Percentiles rank a stretch among this genome's conserved stretches.
phyloP scores from a whole-genome alignment of 305 asterid species.

The Fraxinus sp. region DNA sequence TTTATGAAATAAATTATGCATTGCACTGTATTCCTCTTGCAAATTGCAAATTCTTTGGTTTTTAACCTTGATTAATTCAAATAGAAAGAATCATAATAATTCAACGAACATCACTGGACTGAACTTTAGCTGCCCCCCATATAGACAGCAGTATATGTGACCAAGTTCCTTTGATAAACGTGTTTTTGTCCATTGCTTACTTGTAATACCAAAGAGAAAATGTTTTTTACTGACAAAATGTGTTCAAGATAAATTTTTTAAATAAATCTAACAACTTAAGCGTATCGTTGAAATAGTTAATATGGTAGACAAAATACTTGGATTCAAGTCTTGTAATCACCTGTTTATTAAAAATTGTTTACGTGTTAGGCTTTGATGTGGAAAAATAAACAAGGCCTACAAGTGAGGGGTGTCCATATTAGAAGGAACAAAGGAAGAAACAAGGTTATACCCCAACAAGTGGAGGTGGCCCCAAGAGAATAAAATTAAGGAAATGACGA shows the following conservation, averaged over 20 bases:
- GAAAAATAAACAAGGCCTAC: not conserved
- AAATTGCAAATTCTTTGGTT: not conserved
- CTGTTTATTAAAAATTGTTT: not conserved
- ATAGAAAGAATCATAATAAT: not conserved
- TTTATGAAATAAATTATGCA: not conserved
- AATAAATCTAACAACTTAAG: not conserved
- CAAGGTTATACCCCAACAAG: not conserved
- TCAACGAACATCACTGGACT: not conserved
- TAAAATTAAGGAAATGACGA: not conserved
- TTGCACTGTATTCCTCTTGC: not conserved
- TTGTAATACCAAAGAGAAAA: not conserved
- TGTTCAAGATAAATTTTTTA: not conserved
- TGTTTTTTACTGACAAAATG: constrained; percentile 13
- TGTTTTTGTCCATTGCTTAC: not conserved
- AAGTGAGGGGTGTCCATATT: not conserved
- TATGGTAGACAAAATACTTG: not conserved
- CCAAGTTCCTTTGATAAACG: constrained; percentile 10
- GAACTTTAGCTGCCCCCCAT: not conserved
- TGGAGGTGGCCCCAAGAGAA: not conserved
- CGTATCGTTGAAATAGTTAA: not conserved
- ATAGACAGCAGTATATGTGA: not conserved
- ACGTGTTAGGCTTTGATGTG: not conserved
- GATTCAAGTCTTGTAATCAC: not conserved
- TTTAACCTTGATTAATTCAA: not conserved
- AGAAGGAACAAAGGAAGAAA: not conserved